Conservation (phyloP, 768 basidiomycete genomes). For the Trametes punicea region DNA sequence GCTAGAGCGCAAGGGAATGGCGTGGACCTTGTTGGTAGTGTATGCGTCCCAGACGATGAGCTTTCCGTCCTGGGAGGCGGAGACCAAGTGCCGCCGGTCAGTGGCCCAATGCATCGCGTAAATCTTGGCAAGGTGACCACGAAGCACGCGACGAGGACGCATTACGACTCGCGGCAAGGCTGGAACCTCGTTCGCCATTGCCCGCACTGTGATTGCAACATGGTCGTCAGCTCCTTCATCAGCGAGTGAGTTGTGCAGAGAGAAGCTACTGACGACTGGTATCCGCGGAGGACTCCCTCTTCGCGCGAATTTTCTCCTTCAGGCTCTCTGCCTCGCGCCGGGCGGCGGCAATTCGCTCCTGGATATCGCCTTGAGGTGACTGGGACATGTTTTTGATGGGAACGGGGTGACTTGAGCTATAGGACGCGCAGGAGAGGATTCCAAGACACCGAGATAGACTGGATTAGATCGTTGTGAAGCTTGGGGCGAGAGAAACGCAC, state of each 20-base stretch:
- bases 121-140: conserved; percentile 98
- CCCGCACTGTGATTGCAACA: conserved; percentile 66
- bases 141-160: conserved; percentile 91
- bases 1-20: conserved; percentile 94
- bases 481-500: conserved; percentile 1
- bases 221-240: neutral
- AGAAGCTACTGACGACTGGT: conserved; percentile 75
- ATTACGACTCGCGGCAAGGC: conserved; percentile 95
- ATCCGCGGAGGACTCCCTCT: conserved; percentile 96
- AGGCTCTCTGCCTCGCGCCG: conserved; percentile 94
- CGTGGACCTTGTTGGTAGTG: conserved; percentile 99
- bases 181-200: conserved; percentile 98
- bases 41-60: conserved; percentile 99
- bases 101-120: conserved; percentile 99
- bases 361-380: conserved; percentile 72
- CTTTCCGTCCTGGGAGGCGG: conserved; percentile 99
- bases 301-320: conserved; percentile 98
- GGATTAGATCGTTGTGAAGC: neutral
- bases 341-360: conserved; percentile 92
- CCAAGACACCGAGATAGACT: neutral
- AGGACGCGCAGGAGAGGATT: neutral
- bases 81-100: conserved; percentile 95
- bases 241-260: neutral
- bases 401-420: neutral
- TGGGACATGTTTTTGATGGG: conserved; percentile 57